Evolutionary conservation across 495 filamentous ascomycete genomes (phyloP), one percentile per base, ranked within the genome.

Genomic region (Podospora didyma): DNA sequence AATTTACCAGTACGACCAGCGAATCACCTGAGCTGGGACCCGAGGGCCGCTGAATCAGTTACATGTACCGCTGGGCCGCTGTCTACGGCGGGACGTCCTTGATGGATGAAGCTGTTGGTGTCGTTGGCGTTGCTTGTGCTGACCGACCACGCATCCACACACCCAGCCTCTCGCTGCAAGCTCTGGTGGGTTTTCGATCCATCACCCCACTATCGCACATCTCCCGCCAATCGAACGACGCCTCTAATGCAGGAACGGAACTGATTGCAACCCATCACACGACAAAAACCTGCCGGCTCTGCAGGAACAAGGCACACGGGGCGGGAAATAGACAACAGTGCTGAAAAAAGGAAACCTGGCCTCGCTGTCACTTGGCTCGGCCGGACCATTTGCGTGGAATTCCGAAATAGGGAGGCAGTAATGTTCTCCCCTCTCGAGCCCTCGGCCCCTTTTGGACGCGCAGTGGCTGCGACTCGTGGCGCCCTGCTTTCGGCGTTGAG

Each of bases 161-260:
- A 14, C 12, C 39, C 39, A 14, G n/a, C 4, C 4, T 16, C 5
- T 14, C 39, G n/a, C 39, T n/a, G 39, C 39, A 42, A 42, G 39
- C 39, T 42, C 12, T 42, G 6, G 39, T 17, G 34, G 37, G 39
- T 50, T 47, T 46, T 46, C 46, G 46, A 49, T n/a, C 37, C 54
- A 50, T 17, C n/a, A 28, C 49, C 39, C 35, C 28, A 20, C 55
- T 2, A 47, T 28, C 41, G 21, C 49, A 35, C 46, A 46, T 47
- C 39, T 16, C 20, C 39, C 14, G 5, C 35, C 49, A 42, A 42
- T 42, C 39, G 39, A 42, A 14, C 24, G 26, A n/a, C 39, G 20
- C 14, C 21, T 23, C 44, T 42, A 47, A 58, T 58, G 55, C 57
- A 59, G 57, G 57, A 54, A 59, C 57, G 24, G 57, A 39, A 50